Evolutionary conservation across 345 rosid genomes (phyloP).

Genomic region (Salix dunnii): DNA sequence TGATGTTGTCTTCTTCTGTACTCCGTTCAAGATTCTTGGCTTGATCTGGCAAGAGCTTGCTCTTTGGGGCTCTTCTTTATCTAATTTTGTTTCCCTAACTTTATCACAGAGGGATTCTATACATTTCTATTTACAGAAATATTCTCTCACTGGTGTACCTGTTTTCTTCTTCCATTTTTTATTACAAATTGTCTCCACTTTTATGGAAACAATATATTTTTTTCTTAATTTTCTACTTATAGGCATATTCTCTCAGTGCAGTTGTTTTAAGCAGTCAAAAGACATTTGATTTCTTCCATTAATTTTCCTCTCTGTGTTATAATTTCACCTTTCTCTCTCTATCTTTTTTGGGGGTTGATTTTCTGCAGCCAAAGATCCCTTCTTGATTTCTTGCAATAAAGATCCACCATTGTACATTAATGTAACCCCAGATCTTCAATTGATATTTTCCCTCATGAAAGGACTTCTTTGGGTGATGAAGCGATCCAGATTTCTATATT

Average conservation of each 20-base stretch:
- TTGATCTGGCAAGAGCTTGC: not conserved
- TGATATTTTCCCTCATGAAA: not conserved
- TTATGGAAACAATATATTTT: not conserved
- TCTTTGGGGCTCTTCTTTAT: no score
- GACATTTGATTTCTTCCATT: not conserved
- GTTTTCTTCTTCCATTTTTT: not conserved
- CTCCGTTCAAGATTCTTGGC: conserved; percentile 3
- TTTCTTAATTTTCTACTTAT: no score
- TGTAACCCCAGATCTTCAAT: not conserved
- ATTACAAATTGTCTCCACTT: not conserved
- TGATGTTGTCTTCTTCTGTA: not conserved
- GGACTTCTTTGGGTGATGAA: not conserved
- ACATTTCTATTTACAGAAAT: conserved; percentile 8
- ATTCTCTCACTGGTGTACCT: not conserved
- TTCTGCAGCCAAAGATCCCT: not conserved
- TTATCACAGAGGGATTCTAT: not conserved
- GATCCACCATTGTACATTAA: not conserved
- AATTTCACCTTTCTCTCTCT: not conserved
- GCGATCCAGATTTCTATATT: not conserved
- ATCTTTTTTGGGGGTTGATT: not conserved
- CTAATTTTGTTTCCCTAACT: not conserved
- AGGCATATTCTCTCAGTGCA: not conserved
- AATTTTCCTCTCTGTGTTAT: not conserved
- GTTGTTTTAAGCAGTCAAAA: not conserved
- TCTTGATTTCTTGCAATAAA: not conserved